Evolutionary conservation across 176 grass and related monocot genomes (phyloP).

Genomic region (Musa acuminata): DNA sequence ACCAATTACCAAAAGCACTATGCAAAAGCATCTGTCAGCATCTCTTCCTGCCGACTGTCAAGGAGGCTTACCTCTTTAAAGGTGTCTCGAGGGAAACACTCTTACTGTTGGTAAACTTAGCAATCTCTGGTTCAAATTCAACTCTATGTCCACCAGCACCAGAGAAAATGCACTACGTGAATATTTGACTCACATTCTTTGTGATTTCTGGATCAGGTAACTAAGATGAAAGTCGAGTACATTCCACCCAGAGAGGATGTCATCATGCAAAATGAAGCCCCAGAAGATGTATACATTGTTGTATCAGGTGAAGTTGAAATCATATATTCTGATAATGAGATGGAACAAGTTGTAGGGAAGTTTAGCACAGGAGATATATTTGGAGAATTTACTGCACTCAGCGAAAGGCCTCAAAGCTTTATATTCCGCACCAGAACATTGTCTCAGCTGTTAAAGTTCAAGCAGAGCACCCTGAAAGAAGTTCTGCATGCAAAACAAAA

Average conservation of each 20-base stretch:
- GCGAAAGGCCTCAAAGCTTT: constrained; percentile 48
- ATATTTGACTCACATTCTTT: background rate
- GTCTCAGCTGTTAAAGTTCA: constrained; percentile 72
- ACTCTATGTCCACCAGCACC: too few species aligned
- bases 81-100: constrained; percentile 60
- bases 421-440: constrained; percentile 75
- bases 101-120: constrained; percentile 40
- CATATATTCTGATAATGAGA: constrained; percentile 26
- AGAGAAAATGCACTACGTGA: background rate
- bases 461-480: constrained; percentile 73
- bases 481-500: constrained; percentile 66
- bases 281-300: constrained; percentile 67
- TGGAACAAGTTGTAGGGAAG: constrained; percentile 33
- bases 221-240: constrained; percentile 84
- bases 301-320: constrained; percentile 77
- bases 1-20: constrained; percentile 86
- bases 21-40: constrained; percentile 88
- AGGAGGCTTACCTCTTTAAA: constrained; percentile 77
- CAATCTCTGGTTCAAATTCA: too few species aligned
- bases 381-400: constrained; percentile 70
- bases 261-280: constrained; percentile 76
- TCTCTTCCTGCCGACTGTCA: constrained; percentile 72
- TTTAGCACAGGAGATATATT: constrained; percentile 52
- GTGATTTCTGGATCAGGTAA: constrained; percentile 25
- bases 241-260: constrained; percentile 86